These are phyloP conservation scores for Parastagonospora nodorum DNA, from an alignment of 2,329 filamentous ascomycete species.

Conservation along the genomic window DNA sequence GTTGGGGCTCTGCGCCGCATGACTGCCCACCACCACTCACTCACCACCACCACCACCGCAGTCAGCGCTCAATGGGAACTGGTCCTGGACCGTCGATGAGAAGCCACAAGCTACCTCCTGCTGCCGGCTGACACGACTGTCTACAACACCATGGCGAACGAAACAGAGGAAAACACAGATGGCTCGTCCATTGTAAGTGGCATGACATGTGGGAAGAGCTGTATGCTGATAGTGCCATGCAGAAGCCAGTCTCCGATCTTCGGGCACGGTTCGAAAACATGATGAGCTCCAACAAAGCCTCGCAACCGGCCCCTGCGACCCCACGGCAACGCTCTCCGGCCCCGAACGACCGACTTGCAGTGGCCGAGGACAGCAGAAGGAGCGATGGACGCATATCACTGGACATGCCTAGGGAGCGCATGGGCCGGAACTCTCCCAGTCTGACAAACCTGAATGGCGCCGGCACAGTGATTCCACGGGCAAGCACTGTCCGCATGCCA, in stretches of 20 bases:
- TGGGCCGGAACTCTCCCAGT: slow-evolving; percentile 26
- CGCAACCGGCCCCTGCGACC: slow-evolving; percentile 23
- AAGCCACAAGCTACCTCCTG: slow-evolving; percentile 35
- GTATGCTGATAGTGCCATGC: slow-evolving; percentile 15
- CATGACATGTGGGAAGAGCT: background rate
- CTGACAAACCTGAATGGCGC: slow-evolving; percentile 45
- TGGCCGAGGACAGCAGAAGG: slow-evolving; percentile 35
- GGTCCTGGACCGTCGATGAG: slow-evolving; percentile 37
- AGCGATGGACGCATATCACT: slow-evolving; percentile 47
- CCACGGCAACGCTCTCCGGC: slow-evolving; percentile 42
- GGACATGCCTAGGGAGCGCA: slow-evolving; percentile 46
- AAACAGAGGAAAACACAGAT: slow-evolving; percentile 66
- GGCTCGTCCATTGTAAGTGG: slow-evolving; percentile 73
- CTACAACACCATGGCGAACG: slow-evolving; percentile 39
- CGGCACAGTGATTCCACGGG: slow-evolving; percentile 39
- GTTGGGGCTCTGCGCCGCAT: slow-evolving; percentile 20
- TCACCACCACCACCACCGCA: slow-evolving; percentile 14
- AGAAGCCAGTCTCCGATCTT: slow-evolving; percentile 83
- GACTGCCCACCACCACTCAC: slow-evolving; percentile 16
- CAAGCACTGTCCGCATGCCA: slow-evolving; percentile 41
- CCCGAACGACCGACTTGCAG: slow-evolving; percentile 32
- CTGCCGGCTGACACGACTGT: slow-evolving; percentile 42
- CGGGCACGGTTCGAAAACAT: slow-evolving; percentile 83
- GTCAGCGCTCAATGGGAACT: slow-evolving; percentile 39
- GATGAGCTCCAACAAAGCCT: slow-evolving; percentile 50